phyloP scores from a whole-genome alignment of 805 yeast species.

The Candida nemodendra region DNA sequence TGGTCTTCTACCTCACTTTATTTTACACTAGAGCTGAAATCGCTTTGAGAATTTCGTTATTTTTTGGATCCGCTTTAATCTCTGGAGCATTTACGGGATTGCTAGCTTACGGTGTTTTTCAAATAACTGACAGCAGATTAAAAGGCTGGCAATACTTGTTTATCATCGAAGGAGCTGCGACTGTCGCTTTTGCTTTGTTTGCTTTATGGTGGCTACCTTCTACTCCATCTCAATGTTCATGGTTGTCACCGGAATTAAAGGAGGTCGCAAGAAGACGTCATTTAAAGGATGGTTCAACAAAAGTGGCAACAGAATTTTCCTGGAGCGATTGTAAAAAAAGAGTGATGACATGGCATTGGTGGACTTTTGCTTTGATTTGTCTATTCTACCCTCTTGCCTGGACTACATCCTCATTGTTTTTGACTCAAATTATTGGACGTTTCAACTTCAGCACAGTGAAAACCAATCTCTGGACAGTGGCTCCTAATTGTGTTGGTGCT shows the following conservation, averaged over 20 bases:
- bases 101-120: constrained; percentile 18
- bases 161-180: constrained; percentile 31
- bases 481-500: constrained; percentile 20
- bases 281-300: constrained; percentile 5
- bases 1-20: constrained; percentile 16
- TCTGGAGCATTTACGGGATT: constrained; percentile 23
- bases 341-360: constrained; percentile 12
- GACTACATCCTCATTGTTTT: constrained; percentile 17
- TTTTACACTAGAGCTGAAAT: constrained; percentile 18
- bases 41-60: constrained; percentile 12
- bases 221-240: constrained; percentile 9
- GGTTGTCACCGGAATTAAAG: constrained; percentile 15
- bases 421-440: constrained; percentile 17
- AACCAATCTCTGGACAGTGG: constrained; percentile 20
- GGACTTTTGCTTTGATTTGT: constrained; percentile 13
- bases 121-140: constrained; percentile 7
- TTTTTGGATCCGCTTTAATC: constrained; percentile 18
- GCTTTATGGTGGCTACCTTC: constrained; percentile 17
- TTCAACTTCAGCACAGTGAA: constrained; percentile 16
- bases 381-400: constrained; percentile 17
- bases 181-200: constrained; percentile 33
- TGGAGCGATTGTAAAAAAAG: constrained; percentile 10
- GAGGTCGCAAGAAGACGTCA: constrained; percentile 12
- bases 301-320: constrained; percentile 7
- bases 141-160: constrained; percentile 33